These are phyloP conservation scores for Botryotinia convoluta DNA, from an alignment of 2,329 filamentous ascomycete genomes.

Conservation along the genomic window DNA sequence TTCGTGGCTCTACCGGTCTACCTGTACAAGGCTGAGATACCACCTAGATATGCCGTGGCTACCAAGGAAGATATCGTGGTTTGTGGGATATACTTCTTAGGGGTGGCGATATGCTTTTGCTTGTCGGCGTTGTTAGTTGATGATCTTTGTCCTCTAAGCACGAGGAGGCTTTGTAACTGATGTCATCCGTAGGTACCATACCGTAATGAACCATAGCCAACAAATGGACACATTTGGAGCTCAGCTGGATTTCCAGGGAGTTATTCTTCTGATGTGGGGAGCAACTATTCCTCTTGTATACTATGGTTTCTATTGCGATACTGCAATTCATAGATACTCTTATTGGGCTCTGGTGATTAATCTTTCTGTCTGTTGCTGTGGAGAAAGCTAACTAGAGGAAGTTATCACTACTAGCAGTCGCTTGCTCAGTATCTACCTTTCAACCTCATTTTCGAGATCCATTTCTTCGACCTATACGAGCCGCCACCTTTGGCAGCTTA, in stretches of 20 bases:
- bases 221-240: conserved; percentile 51
- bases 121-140: conserved; percentile 44
- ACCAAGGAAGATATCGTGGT: conserved; percentile 43
- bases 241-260: conserved; percentile 59
- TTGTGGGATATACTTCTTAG: conserved; percentile 45
- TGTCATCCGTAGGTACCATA: conserved; percentile 49
- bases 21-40: conserved; percentile 41
- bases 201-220: conserved; percentile 54
- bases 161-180: background rate
- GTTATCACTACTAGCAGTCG: conserved; percentile 33
- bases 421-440: conserved; percentile 43
- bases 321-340: conserved; percentile 3
- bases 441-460: conserved; percentile 42
- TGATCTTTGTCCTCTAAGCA: background rate
- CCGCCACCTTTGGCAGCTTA: conserved; percentile 44
- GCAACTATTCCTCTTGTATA: conserved; percentile 58
- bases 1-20: conserved; percentile 43
- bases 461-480: conserved; percentile 41
- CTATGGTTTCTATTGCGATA: conserved; percentile 45
- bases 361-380: conserved; percentile 21
- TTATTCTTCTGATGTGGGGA: conserved; percentile 61
- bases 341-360: background rate
- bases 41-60: conserved; percentile 40
- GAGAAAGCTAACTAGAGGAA: background rate
- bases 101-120: conserved; percentile 46